Base-by-base conservation (phyloP, 768 basidiomycete genomes). In the Hysterangium stoloniferum region DNA sequence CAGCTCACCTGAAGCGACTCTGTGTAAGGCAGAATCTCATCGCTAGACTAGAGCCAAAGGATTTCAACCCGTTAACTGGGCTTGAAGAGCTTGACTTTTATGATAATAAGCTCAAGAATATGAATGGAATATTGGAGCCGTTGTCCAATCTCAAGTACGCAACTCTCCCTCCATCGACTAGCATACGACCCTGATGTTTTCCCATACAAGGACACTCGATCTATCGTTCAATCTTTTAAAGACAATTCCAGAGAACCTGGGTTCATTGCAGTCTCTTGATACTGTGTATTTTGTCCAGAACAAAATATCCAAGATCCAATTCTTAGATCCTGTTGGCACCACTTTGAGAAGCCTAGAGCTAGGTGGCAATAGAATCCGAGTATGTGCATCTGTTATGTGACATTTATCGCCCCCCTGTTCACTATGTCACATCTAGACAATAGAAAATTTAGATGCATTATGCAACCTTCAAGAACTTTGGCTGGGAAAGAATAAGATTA, bases 401-500 rank as follows among this genome's bases (percentile, higher is more conserved):
- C 27, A 17, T 29, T 32, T 52, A 20, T 44, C 56, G 51, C 34
- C 50, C 37, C 28, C 45, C 17, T 13, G 11, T 17, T 27, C 13
- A 20, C 54, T 17, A 6, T 19, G 11, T 36, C 2, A 50, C 54
- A n/a, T n/a, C n/a, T n/a, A 96, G 93, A 78, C 74, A 70, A 95
- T 99, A 52, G 90, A 97, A 63, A 84, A 84, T 34, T 66, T 98
- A 3, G 88, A 89, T 9, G 72, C 77, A 1, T 69, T 96, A 33
- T 77, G 82, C 1, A 87, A 85, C 56, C 70, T 99, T 8, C 89
- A 93, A 57, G 93, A 97, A 59, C 71, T 99, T 2, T 98, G 95
- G 92, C 68, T 98, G 2, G 96, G 96, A 6, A 99, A 99, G 75
- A 99, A 99, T 64, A 99, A 97, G 70, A 90, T 99, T 52, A 64